Evolutionary conservation across 2,329 filamentous ascomycete genomes (phyloP).

Genomic region (Aspergillus aculeatinus): DNA sequence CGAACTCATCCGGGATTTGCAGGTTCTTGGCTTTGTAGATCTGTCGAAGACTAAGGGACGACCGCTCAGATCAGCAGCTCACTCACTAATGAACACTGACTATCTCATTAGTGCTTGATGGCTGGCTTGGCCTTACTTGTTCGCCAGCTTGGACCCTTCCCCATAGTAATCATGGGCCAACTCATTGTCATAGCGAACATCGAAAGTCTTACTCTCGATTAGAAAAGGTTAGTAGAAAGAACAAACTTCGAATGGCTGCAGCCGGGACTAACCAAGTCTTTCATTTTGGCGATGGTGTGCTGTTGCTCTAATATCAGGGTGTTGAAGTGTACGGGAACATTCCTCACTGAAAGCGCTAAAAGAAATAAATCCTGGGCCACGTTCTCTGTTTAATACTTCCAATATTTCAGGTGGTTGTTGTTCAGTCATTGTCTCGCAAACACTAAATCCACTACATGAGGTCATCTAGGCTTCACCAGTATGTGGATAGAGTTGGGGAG

Average conservation of each 20-base stretch:
- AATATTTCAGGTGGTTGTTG: too few species aligned
- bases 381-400: too few species aligned
- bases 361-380: too few species aligned
- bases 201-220: slow-evolving; percentile 17
- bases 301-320: not conserved
- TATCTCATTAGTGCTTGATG: too few species aligned
- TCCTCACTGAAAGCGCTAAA: too few species aligned
- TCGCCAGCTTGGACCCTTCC: slow-evolving; percentile 15
- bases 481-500: not conserved
- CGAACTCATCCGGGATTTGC: slow-evolving; percentile 19
- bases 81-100: not conserved
- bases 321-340: too few species aligned
- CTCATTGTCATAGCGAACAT: slow-evolving; percentile 21
- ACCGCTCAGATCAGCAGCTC: not conserved
- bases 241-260: too few species aligned
- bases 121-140: slow-evolving; percentile 4
- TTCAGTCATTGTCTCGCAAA: too few species aligned
- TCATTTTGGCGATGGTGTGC: not conserved
- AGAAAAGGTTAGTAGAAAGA: not conserved
- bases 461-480: not conserved
- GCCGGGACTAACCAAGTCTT: not conserved
- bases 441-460: not conserved
- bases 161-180: slow-evolving; percentile 20
- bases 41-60: not conserved
- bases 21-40: slow-evolving; percentile 17